A percentile compares a stretch with the other conserved stretches of the same genome.
phyloP scores from a whole-genome alignment of 306 rosid species.

The Astragalus membranaceus region DNA sequence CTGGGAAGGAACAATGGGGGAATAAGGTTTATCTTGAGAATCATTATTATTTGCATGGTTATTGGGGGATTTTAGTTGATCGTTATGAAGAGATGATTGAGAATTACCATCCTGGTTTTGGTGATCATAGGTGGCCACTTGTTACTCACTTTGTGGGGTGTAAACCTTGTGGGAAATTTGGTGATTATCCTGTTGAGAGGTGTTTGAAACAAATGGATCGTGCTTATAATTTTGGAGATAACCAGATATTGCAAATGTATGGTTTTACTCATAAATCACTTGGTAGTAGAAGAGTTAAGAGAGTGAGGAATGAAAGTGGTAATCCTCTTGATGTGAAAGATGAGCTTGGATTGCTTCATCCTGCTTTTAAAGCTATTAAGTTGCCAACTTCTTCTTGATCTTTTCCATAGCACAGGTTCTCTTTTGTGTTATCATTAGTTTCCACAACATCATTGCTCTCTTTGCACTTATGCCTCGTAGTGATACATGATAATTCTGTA shows the following conservation, averaged over 20 bases:
- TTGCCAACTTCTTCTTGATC: conserved; percentile 25
- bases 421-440: not conserved
- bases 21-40: conserved; percentile 64
- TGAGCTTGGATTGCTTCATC: conserved; percentile 81
- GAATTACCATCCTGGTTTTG: conserved; percentile 73
- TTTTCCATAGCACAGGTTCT: not conserved
- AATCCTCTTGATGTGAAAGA: conserved; percentile 66
- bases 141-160: conserved; percentile 96
- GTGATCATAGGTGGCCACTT: conserved; percentile 89
- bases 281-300: conserved; percentile 59
- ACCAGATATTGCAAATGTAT: conserved; percentile 78
- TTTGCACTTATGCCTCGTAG: not conserved
- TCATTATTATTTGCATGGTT: conserved; percentile 69
- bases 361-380: conserved; percentile 61
- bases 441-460: not conserved
- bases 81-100: conserved; percentile 73
- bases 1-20: conserved; percentile 47
- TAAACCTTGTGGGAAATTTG: conserved; percentile 89
- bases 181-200: conserved; percentile 80
- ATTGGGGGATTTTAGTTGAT: conserved; percentile 89
- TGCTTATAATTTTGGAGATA: conserved; percentile 82
- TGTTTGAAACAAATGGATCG: conserved; percentile 89
- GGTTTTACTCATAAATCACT: conserved; percentile 69
- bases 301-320: conserved; percentile 61
- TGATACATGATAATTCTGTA: conserved; percentile 15